Evolutionary conservation across 805 yeast species (phyloP).

Genomic region (Saccharomycopsis fermentans): DNA sequence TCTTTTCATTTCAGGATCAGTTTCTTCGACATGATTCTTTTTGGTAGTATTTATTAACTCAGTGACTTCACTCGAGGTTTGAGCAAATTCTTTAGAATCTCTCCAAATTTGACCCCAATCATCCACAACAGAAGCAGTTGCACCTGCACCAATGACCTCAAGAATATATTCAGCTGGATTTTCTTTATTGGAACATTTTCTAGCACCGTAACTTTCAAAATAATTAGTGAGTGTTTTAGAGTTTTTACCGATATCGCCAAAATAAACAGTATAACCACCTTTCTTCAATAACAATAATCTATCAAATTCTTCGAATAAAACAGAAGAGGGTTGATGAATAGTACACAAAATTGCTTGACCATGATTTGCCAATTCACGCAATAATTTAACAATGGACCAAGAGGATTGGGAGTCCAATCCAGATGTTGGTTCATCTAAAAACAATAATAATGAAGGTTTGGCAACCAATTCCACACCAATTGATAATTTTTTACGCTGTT

Average conservation of each 20-base stretch:
- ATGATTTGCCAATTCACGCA: constrained; percentile 34
- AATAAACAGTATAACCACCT: constrained; percentile 47
- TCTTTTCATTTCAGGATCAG: constrained; percentile 20
- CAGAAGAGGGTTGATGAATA: constrained; percentile 48
- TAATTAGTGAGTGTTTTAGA: constrained; percentile 45
- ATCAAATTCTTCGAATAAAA: constrained; percentile 38
- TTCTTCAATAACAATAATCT: constrained; percentile 36
- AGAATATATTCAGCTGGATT: constrained; percentile 73
- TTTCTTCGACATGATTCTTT: neutral
- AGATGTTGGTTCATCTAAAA: constrained; percentile 53
- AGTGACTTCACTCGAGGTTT: constrained; percentile 25
- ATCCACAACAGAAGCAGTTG: constrained; percentile 41
- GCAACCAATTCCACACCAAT: constrained; percentile 49
- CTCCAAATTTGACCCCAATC: constrained; percentile 61
- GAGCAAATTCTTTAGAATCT: constrained; percentile 29
- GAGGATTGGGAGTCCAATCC: constrained; percentile 53
- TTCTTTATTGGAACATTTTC: constrained; percentile 43
- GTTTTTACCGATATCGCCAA: constrained; percentile 53
- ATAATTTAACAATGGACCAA: constrained; percentile 38
- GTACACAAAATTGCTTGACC: constrained; percentile 47
- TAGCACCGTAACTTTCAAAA: constrained; percentile 59
- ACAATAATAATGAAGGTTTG: constrained; percentile 40
- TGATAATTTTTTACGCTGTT: constrained; percentile 43
- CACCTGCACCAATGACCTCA: constrained; percentile 74
- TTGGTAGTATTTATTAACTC: constrained; percentile 18